Base-by-base conservation (phyloP, 139 green algal species). In the Nannochloris sp. region DNA sequence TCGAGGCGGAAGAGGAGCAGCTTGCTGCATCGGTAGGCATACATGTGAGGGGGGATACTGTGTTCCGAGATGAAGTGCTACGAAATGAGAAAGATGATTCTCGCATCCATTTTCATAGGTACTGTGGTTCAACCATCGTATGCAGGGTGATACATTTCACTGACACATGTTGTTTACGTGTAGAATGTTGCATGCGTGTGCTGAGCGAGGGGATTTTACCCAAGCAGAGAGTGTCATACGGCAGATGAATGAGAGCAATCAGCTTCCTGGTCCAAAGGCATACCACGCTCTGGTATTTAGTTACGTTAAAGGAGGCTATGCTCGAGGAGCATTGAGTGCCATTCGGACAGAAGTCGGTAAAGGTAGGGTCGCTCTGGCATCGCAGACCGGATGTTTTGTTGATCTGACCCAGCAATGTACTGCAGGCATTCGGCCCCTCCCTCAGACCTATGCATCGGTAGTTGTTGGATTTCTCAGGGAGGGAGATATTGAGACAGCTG, bases 371-470 rank as follows among this genome's bases (percentile, higher is more conserved):
- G 7, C 8, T 14, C 34, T 40, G 34, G 34, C 8, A 40, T 12
- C 34, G 14, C 14, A 7, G 27, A 29, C 27, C 4, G 27, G 4
- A 29, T 29, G 24, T 29, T 29, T 29, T 29, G 27, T 29, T 29
- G 27, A 29, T 29, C 27, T 29, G 27, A 29, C 27, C 27, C 27
- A 29, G 27, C 27, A 29, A 6, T 65, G 10, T 24, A 15, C 6
- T 43, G 21, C 60, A 54, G 60, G 34, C 11, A 53, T 66, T 54
- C 34, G 57, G 37, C 60, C 60, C 15, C 34, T 66, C 11, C 60
- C 60, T 15, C 23, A 66, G 31, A 66, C 25, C 18, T 66, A 66
- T 53, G 60, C 60, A 27, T 21, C 23, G 29, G 60, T 66, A 12
- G 34, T 66, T 18, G 34, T 48, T n/a, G 60, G 15, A 19, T 54